Evolutionary conservation across 2,329 filamentous ascomycete genomes (phyloP), one percentile per base, ranked within the genome.

Genomic region (Colletotrichum phormii): DNA sequence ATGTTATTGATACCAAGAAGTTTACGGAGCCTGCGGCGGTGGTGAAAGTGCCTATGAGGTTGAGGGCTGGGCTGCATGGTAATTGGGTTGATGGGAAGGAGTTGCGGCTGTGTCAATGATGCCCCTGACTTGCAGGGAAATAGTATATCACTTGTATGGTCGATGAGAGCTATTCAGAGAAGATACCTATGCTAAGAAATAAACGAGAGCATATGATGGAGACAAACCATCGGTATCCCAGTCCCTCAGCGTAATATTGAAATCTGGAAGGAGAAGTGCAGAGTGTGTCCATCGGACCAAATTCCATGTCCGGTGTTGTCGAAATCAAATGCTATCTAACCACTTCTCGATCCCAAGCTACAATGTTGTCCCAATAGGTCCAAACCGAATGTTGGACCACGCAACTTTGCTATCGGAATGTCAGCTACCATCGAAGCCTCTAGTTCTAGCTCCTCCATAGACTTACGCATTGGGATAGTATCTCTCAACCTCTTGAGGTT

Each of bases 331-430:
- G 29, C 12, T 9, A 0, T 51, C 3, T 6, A 4, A 3, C 12
- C 22, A 22, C 46, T 37, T 3, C 51, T 5, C 68, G 1, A 58
- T 5, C 18, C 6, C 0, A 42, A 42, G 6, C 18, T 63, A 8
- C 24, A 66, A 24, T 58, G 86, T 88, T 11, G 84, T 84, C 71
- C 83, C 83, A 68, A 87, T 82, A 24, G 84, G 82, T 8, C 86
- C 86, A 71, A 84, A 81, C 77, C 83, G 85, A 78, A 88, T 86
- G 79, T 87, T 86, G 55, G 85, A 86, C 79, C 81, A 88, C 22
- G 79, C 78, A 42, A 88, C 85, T 69, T 80, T 80, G 51, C 85
- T 79, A 22, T 37, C 18, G 1, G 9, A 22, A 15, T 7, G 51
- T 66, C 9, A 24, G 42, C 31, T 7, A 42, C 37, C 37, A 42